Base-by-base conservation (phyloP, 306 rosid genomes). In the Quercus aquifolioides region DNA sequence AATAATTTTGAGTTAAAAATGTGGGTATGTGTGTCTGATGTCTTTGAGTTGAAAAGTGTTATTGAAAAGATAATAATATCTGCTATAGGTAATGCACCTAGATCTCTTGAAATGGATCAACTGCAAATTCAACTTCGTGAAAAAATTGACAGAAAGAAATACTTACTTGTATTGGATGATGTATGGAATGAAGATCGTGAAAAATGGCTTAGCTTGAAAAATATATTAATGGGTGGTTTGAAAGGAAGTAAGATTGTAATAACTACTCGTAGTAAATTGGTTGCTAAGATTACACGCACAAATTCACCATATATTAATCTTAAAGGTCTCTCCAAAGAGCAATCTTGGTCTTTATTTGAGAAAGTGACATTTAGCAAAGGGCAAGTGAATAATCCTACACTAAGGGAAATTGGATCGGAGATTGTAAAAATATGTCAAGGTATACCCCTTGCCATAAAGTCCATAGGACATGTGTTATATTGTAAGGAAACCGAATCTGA, bases 111-210 rank as follows among this genome's bases (percentile, higher is more conserved):
- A 28, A 51, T 87, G 30, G 87, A 81, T 73, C 69, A 56, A 30
- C 12, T 76, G 26, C 83, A 74, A 23, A 59, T 21, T 6, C 0
- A 9, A 46, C 70, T 79, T 12, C 70, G 83, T 55, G 7, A 11
- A 20, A 79, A 69, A 76, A 78, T 87, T 13, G 6, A 17, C 2
- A 63, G 78, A 38, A 82, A 75, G 31, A 82, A 17, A 33, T 87
- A 57, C 71, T 60, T 87, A 12, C 86, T 87, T 8, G 88, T 85
- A 13, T 69, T 87, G 2, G 91, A 87, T 5, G 88, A 85, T 20
- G 64, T 82, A 30, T 87, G 88, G 88, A 77, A 73, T 4, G 84
- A 85, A 13, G 25, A 82, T 54, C 51, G 21, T 33, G 82, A 68
- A 4, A 3, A 35, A 23, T 85, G 88, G 87, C 19, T n/a, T 5